Percentiles rank a stretch among this genome's conserved stretches.
These are phyloP conservation scores for Closterium sp. DNA, from an alignment of 139 green algal species.

Conservation along the genomic window DNA sequence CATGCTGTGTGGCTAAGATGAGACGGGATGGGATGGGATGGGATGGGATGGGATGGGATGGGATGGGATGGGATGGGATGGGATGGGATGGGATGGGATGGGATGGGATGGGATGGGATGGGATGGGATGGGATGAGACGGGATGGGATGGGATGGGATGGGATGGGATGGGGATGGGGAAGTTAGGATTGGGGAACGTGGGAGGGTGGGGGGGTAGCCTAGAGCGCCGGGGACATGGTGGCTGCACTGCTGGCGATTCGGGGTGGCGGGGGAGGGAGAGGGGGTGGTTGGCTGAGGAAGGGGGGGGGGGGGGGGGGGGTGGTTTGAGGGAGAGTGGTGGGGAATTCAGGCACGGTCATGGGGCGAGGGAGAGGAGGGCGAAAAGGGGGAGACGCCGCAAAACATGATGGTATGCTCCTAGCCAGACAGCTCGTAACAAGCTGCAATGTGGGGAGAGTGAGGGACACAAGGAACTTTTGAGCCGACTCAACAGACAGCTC, in stretches of 20 bases:
- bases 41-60: neutral
- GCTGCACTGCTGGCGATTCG: neutral
- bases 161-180: neutral
- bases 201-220: no score
- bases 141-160: neutral
- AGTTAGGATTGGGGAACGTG: no score
- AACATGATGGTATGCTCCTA: no score
- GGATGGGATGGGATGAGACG: neutral
- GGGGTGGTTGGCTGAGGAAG: neutral
- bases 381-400: neutral
- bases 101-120: neutral
- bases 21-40: neutral
- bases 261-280: neutral
- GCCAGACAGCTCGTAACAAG: no score
- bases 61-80: no score
- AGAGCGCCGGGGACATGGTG: neutral
- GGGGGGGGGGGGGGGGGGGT: neutral
- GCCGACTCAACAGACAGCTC: no score
- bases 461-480: no score
- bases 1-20: conserved; percentile 44
- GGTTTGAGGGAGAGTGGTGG: no score
- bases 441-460: neutral
- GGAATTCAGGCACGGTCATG: no score
- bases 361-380: neutral
- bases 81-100: no score